phyloP scores from a whole-genome alignment of 441 rosid genomes.

The Francoa sonchifolia region DNA sequence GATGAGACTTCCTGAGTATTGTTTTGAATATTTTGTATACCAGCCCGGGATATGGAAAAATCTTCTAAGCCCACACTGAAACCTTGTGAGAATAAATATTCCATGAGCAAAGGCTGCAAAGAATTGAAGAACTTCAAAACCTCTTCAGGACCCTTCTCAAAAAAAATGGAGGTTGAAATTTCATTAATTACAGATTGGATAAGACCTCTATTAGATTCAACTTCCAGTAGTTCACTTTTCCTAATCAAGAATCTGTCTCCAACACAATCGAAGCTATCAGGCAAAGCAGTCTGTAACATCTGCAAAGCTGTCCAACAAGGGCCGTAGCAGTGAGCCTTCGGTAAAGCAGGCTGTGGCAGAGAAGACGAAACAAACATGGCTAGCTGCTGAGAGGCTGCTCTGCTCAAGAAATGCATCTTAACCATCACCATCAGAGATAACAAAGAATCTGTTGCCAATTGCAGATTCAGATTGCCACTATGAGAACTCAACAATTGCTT shows the following conservation, averaged over 20 bases:
- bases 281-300: conserved; percentile 61
- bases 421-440: conserved; percentile 57
- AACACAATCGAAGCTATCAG: conserved; percentile 39
- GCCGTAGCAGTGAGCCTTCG: conserved; percentile 27
- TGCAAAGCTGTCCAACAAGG: conserved; percentile 66
- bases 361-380: conserved; percentile 53
- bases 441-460: conserved; percentile 60
- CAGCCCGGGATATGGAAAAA: conserved; percentile 37
- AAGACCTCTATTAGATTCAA: conserved; percentile 34
- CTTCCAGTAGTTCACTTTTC: conserved; percentile 38
- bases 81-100: conserved; percentile 47
- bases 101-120: conserved; percentile 83
- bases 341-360: conserved; percentile 60
- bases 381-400: conserved; percentile 51
- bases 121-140: conserved; percentile 57
- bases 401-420: conserved; percentile 34
- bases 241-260: conserved; percentile 45
- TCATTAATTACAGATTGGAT: conserved; percentile 41
- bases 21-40: conserved; percentile 19
- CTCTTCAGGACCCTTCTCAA: conserved; percentile 63
- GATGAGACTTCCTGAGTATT: conserved; percentile 30
- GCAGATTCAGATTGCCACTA: conserved; percentile 68
- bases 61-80: conserved; percentile 66
- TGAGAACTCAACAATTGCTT: conserved; percentile 90
- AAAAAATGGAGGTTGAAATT: conserved; percentile 41